Evolutionary conservation across 2,329 filamentous ascomycete genomes (phyloP), one percentile per base, ranked within the genome.

Genomic region (Talaromyces sp.): DNA sequence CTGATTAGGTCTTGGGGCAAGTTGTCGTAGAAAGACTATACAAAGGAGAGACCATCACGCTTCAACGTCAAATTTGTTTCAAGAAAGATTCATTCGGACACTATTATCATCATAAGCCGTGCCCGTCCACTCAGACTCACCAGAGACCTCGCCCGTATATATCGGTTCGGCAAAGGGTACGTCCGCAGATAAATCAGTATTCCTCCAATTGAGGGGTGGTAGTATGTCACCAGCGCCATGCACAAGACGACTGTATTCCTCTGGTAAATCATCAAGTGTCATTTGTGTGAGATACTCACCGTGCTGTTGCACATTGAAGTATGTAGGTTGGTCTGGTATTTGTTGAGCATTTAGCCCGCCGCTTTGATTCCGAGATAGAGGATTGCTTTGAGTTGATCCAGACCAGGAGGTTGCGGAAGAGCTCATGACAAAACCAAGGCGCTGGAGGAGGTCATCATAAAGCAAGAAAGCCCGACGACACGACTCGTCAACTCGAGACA

Each of bases 401-500:
- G 52, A 56, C n/a, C 22, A 9, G 11, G 52, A 56, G 2, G 22
- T 56, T 24, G 22, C 27, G 11, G 52, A 56, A 39, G 52, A 39
- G 52, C 52, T 56, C 33, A 37, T 16, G n/a, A 24, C n/a, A 16
- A 48, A 43, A 1, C 61, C 74, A 43, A 77, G 72, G 8, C 73
- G 73, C 16, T 65, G 68, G 16, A 79, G 63, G 57, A 79, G 68
- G 6, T 68, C 65, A 63, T 75, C 71, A 64, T 76, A 77, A 4
- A 77, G 65, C 8, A 69, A 6, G 66, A 78, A 81, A 0, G 78
- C 78, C 11, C 76, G 72, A 7, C 68, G 63, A 1, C 77, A 73
- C 1, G 76, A 74, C 1, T 67, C 50, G 41, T 76, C 73, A 14
- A 74, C 70, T 11, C 61, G 37, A 6, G 72, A 72, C 64, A 80